A percentile compares a stretch with the other conserved stretches of the same genome.
These are phyloP conservation scores for Picocystis sp. DNA, from an alignment of 163 green algal genomes.

Conservation along the genomic window DNA sequence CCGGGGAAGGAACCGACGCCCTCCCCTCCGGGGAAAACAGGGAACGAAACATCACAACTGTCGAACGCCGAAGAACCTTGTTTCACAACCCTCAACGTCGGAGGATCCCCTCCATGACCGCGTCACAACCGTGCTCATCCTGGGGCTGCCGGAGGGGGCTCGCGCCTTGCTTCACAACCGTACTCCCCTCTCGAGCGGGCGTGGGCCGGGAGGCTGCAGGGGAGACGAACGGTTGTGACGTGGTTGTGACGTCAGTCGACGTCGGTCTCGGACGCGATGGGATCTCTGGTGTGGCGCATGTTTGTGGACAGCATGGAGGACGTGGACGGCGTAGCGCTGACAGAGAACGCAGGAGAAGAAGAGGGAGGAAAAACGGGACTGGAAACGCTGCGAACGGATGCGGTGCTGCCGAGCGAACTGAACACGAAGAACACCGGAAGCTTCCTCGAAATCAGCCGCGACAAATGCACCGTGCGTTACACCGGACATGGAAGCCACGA, in stretches of 20 bases:
- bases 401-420: slow-evolving; percentile 3
- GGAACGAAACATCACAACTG: neutral
- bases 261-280: neutral
- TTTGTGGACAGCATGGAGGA: neutral
- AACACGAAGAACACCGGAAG: slow-evolving; percentile 15
- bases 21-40: too few relatives aligned
- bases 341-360: neutral
- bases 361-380: neutral
- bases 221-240: too few relatives aligned
- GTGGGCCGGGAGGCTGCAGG: too few relatives aligned
- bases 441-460: slow-evolving; percentile 30
- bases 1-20: too few relatives aligned
- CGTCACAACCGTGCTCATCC: too few relatives aligned
- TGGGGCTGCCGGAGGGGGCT: too few relatives aligned
- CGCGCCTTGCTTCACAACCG: too few relatives aligned
- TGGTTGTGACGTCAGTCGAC: too few relatives aligned
- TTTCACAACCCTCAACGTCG: too few relatives aligned
- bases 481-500: slow-evolving; percentile 32
- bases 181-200: too few relatives aligned
- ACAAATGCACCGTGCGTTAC: slow-evolving; percentile 57
- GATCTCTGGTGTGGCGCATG: neutral
- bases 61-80: too few relatives aligned
- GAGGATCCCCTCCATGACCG: too few relatives aligned
- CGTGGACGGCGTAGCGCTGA: neutral
- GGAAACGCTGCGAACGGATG: neutral